Evolutionary conservation across 345 rosid genomes (phyloP).

Genomic region (Luvunga scandens): DNA sequence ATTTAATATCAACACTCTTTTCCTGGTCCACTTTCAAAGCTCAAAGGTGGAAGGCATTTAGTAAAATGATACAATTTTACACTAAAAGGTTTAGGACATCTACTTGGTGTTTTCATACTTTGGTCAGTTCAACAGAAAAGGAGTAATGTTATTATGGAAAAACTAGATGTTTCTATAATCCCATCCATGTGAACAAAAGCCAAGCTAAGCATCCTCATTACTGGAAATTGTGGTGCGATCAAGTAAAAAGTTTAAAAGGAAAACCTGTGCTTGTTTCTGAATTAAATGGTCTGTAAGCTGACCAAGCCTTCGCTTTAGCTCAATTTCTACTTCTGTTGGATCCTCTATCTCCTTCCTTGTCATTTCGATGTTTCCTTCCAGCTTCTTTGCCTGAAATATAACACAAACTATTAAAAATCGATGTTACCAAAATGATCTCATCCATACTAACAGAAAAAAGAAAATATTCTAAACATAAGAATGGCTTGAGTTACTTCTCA

Average conservation of each 20-base stretch:
- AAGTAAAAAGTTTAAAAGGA: constrained; percentile 10
- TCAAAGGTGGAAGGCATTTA: neutral
- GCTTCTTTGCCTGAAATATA: constrained; percentile 49
- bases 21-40: neutral
- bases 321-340: constrained; percentile 86
- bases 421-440: neutral
- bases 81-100: neutral
- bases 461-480: neutral
- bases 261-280: constrained; percentile 97
- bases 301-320: constrained; percentile 78
- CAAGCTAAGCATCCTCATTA: neutral
- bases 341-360: constrained; percentile 82
- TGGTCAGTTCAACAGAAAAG: neutral
- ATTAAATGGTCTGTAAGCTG: constrained; percentile 96
- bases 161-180: neutral
- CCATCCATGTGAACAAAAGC: neutral
- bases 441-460: neutral
- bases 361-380: constrained; percentile 60
- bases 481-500: neutral
- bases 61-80: neutral
- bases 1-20: neutral
- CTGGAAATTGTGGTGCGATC: neutral
- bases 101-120: neutral
- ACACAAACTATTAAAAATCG: neutral
- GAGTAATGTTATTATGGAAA: neutral